Percentiles rank a stretch among this genome's conserved stretches.
Conservation (phyloP, 1,284 basidiomycete species). For the Gomphus sp. region DNA sequence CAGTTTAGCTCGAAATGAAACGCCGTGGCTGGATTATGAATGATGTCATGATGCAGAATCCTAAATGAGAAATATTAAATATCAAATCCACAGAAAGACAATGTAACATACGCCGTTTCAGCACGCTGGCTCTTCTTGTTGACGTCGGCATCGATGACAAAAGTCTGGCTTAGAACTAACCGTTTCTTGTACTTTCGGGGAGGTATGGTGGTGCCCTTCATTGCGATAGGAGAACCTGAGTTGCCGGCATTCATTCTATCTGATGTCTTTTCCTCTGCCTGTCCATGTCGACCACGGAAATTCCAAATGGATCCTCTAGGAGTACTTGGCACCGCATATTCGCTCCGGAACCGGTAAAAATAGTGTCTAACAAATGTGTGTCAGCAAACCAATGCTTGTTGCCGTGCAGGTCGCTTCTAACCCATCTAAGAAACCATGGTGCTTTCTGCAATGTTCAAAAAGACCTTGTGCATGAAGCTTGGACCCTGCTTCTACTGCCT, state of each 20-base stretch:
- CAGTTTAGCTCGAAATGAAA: slow-evolving; percentile 97
- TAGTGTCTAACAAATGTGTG: slow-evolving; percentile 50
- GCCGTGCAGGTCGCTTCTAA: slow-evolving; percentile 25
- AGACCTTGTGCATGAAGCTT: slow-evolving; percentile 70
- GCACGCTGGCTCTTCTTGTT: slow-evolving; percentile 80
- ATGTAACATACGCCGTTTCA: slow-evolving; percentile 30
- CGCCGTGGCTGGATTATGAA: slow-evolving; percentile 84
- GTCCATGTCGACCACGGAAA: slow-evolving; percentile 3
- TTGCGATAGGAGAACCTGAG: slow-evolving; percentile 21
- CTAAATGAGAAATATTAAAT: not conserved
- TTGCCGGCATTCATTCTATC: not conserved
- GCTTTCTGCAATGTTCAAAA: slow-evolving; percentile 71
- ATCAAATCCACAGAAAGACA: not conserved
- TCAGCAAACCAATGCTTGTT: slow-evolving; percentile 3
- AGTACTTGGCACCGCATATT: slow-evolving; percentile 61
- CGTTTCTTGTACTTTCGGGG: slow-evolving; percentile 48
- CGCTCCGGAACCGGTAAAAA: slow-evolving; percentile 75
- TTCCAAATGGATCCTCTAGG: slow-evolving; percentile 32
- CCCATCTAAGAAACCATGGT: slow-evolving; percentile 82
- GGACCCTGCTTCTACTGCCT: slow-evolving; percentile 72
- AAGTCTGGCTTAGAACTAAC: slow-evolving; percentile 76
- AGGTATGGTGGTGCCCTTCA: slow-evolving; percentile 24
- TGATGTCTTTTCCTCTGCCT: not conserved
- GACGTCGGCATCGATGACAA: slow-evolving; percentile 82
- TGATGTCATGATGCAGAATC: slow-evolving; percentile 82